Evolutionary conservation across 345 rosid species (phyloP).

Genomic region (Boechera divaricarpa): DNA sequence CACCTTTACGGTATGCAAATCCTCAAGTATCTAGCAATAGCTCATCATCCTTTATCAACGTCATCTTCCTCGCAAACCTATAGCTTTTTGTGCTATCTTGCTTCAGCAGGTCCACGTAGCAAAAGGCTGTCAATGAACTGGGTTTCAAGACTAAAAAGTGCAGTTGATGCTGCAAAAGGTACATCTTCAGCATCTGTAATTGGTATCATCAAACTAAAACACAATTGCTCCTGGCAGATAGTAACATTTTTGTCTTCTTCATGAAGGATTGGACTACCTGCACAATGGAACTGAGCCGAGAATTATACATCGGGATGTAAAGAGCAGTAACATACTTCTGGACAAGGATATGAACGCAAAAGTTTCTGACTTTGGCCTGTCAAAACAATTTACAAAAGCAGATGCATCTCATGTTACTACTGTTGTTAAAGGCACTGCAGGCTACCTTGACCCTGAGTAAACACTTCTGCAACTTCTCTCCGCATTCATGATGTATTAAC

Average conservation of each 20-base stretch:
- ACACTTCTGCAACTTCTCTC: slow-evolving; percentile 28
- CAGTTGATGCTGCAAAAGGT: slow-evolving; percentile 97
- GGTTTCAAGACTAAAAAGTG: slow-evolving; percentile 89
- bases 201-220: slow-evolving; percentile 10
- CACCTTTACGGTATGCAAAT: slow-evolving; percentile 76
- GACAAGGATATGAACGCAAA: slow-evolving; percentile 85
- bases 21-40: neutral
- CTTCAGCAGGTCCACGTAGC: slow-evolving; percentile 59
- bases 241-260: slow-evolving; percentile 17
- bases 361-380: slow-evolving; percentile 43
- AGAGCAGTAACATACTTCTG: slow-evolving; percentile 82
- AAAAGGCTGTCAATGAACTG: slow-evolving; percentile 69
- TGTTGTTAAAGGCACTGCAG: slow-evolving; percentile 91
- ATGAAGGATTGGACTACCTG: slow-evolving; percentile 83
- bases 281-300: slow-evolving; percentile 89
- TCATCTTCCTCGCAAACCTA: slow-evolving; percentile 10
- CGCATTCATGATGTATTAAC: neutral
- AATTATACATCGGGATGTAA: slow-evolving; percentile 87
- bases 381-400: slow-evolving; percentile 49
- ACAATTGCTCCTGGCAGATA: slow-evolving; percentile 1
- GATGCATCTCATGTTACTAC: slow-evolving; percentile 92
- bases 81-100: neutral
- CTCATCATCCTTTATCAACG: slow-evolving; percentile 19
- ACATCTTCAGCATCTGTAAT: slow-evolving; percentile 32
- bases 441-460: slow-evolving; percentile 97